phyloP scores from a whole-genome alignment of 768 basidiomycete species.

The Amanita pseudoporphyria region DNA sequence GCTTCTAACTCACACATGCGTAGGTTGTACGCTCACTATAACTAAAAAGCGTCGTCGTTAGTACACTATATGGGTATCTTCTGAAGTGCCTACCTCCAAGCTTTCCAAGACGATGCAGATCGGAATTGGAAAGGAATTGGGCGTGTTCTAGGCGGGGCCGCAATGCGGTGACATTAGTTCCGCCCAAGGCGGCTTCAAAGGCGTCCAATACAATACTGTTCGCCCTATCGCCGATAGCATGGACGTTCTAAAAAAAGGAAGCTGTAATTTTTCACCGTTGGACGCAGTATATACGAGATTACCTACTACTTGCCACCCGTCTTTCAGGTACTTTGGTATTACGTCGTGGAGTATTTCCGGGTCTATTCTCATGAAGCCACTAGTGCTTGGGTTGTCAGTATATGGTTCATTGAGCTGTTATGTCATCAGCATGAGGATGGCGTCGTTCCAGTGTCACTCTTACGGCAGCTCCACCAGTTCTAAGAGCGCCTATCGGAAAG shows the following conservation, averaged over 20 bases:
- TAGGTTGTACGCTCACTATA: constrained; percentile 86
- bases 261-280: constrained; percentile 1
- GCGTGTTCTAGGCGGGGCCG: constrained; percentile 87
- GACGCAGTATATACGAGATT: neutral
- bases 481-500: constrained; percentile 55
- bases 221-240: constrained; percentile 82
- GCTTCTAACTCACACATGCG: constrained; percentile 60
- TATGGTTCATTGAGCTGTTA: constrained; percentile 72
- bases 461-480: constrained; percentile 87
- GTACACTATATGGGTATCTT: neutral
- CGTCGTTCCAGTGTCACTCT: constrained; percentile 11
- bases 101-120: constrained; percentile 67
- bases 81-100: constrained; percentile 54
- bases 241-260: constrained; percentile 80
- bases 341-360: constrained; percentile 50
- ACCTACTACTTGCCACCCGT: constrained; percentile 89
- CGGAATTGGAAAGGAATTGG: constrained; percentile 70
- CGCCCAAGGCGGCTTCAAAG: constrained; percentile 61
- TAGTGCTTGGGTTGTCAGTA: constrained; percentile 63
- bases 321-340: constrained; percentile 61
- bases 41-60: constrained; percentile 31
- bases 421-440: neutral
- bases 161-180: constrained; percentile 50
- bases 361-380: constrained; percentile 69
- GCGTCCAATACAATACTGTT: constrained; percentile 78